These are phyloP conservation scores for Malus asiatica DNA, from an alignment of 306 rosid genomes.

Conservation along the genomic window DNA sequence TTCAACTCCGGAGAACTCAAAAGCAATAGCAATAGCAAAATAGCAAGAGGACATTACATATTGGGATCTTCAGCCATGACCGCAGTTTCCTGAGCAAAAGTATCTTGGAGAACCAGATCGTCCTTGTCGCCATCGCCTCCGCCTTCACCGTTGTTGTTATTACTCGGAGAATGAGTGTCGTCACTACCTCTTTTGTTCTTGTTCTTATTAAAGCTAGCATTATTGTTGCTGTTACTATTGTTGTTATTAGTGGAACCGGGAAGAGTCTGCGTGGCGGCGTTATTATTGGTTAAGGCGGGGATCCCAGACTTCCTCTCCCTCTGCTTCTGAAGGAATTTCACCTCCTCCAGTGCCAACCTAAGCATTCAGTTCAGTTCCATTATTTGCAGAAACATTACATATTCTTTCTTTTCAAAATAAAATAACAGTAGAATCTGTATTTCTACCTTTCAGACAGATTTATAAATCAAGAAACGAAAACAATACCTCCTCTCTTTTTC, in stretches of 20 bases:
- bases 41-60: constrained; percentile 33
- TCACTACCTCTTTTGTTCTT: constrained; percentile 4
- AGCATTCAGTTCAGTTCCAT: not conserved
- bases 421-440: not conserved
- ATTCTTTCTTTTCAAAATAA: not conserved
- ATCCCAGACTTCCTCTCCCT: constrained; percentile 84
- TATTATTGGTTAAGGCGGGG: constrained; percentile 39
- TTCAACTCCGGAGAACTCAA: not conserved
- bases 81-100: constrained; percentile 93
- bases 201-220: not conserved
- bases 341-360: constrained; percentile 88
- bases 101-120: constrained; percentile 81
- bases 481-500: constrained; percentile 64
- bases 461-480: too few relatives aligned
- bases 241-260: constrained; percentile 22
- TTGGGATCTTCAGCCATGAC: constrained; percentile 91
- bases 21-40: not conserved
- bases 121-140: constrained; percentile 54
- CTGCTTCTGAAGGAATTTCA: constrained; percentile 85
- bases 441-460: not conserved
- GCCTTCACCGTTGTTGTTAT: constrained; percentile 28
- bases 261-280: not conserved
- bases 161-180: not conserved
- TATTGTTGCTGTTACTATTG: not conserved
- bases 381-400: not conserved